phyloP scores from a whole-genome alignment of 176 grass and related monocot species.

The barley (Hordeum vulgare) region MorexV3_pseudomolecules_assembly NC_058518.1:431095257-431095756 shows the following conservation, averaged over 20 bases:
- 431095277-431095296: conserved; percentile 74
- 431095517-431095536: conserved; percentile 76
- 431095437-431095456: conserved; percentile 52
- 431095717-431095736: conserved; percentile 45
- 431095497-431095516: conserved; percentile 65
- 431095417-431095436: conserved; percentile 52
- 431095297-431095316: conserved; percentile 84
- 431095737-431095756: conserved; percentile 74
- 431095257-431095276: conserved; percentile 52
- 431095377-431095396: conserved; percentile 69
- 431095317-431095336: conserved; percentile 69
- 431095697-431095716: conserved; percentile 53
- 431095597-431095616: conserved; percentile 73
- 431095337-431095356: conserved; percentile 55
- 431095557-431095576: conserved; percentile 87
- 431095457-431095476: conserved; percentile 56
- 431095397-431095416: conserved; percentile 70
- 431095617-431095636: conserved; percentile 60
- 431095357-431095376: conserved; percentile 47
- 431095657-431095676: conserved; percentile 56
- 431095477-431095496: conserved; percentile 46
- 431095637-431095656: conserved; percentile 60
- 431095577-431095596: conserved; percentile 83
- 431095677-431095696: conserved; percentile 76
- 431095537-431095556: conserved; percentile 93